Percentiles rank a stretch among this genome's conserved stretches.
Conservation (phyloP, 1,284 basidiomycete species). For the Meripilus lineatus region DNA sequence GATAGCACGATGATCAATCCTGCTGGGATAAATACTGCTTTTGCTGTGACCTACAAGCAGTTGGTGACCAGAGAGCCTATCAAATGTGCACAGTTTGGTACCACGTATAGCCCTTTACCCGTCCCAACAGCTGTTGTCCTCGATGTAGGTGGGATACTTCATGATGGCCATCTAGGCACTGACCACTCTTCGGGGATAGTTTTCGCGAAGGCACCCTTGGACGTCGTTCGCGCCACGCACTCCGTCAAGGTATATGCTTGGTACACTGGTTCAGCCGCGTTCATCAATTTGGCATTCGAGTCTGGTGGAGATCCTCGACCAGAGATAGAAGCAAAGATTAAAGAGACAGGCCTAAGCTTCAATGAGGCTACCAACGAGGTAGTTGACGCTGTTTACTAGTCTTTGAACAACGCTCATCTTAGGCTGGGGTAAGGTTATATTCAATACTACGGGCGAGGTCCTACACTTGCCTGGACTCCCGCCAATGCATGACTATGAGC, state of each 20-base stretch:
- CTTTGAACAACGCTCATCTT: too few species aligned
- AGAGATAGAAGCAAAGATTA: constrained; percentile 12
- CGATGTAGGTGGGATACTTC: constrained; percentile 1
- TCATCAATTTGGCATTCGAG: too few species aligned
- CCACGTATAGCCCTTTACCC: background rate
- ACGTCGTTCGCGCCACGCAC: background rate
- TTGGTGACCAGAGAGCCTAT: background rate
- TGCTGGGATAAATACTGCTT: background rate
- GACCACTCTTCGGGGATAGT: background rate
- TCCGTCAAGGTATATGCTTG: background rate
- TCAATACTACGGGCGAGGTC: background rate
- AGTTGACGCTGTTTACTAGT: too few species aligned
- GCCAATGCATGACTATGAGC: constrained; percentile 2
- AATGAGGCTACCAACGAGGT: constrained; percentile 14
- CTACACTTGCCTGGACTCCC: constrained; percentile 1
- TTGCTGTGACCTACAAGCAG: background rate
- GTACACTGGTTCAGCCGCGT: background rate
- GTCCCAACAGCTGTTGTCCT: background rate
- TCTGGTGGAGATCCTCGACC: too few species aligned
- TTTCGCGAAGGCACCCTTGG: background rate
- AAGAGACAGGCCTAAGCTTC: constrained; percentile 7
- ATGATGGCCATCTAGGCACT: too few species aligned
- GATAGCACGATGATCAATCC: background rate
- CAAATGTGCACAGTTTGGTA: background rate
- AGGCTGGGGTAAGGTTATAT: too few species aligned